These are phyloP conservation scores for Austroboletus eburneus DNA, from an alignment of 768 basidiomycete species.

Conservation along the genomic window DNA sequence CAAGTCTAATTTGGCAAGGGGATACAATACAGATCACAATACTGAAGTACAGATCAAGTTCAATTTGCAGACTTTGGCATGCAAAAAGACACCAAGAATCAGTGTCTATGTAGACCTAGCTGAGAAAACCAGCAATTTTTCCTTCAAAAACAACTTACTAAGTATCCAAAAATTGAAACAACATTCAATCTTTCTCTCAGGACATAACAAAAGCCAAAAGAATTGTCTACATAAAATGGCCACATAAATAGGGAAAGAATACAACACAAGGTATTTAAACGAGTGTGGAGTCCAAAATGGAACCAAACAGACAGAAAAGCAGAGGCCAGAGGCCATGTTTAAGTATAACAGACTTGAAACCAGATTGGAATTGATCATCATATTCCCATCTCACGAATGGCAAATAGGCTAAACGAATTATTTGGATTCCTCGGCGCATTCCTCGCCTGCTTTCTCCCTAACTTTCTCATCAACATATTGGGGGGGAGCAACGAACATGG, in stretches of 20 bases:
- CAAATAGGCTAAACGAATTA: conserved; percentile 7
- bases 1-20: no score
- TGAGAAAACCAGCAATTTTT: no score
- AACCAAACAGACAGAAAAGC: neutral
- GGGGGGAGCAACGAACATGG: conserved; percentile 50
- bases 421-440: conserved; percentile 15
- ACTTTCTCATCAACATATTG: conserved; percentile 58
- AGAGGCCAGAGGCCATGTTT: neutral
- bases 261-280: conserved; percentile 18
- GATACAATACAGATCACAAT: no score
- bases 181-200: no score
- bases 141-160: no score
- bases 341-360: conserved; percentile 7
- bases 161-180: no score
- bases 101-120: no score
- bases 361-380: neutral
- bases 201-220: no score
- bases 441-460: conserved; percentile 13
- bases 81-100: no score
- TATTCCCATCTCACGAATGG: neutral
- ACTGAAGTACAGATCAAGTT: no score
- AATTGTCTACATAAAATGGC: neutral
- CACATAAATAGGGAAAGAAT: conserved; percentile 5
- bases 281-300: conserved; percentile 17
- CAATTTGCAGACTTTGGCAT: no score